Conservation (phyloP, 495 filamentous ascomycete genomes). For the Neurospora sp. region DNA sequence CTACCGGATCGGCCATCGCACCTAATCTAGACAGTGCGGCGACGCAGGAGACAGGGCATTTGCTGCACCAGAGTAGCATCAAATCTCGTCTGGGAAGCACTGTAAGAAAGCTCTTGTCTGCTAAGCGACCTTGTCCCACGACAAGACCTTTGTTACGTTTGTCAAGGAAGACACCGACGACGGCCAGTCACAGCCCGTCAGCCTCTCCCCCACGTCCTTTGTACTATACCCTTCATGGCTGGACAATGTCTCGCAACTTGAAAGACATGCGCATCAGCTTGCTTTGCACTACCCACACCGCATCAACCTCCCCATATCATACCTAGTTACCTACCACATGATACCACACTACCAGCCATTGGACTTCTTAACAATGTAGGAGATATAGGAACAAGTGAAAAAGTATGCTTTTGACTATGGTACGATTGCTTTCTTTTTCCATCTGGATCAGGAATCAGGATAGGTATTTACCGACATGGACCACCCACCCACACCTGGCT, state of each 20-base stretch:
- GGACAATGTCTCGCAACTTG: not conserved
- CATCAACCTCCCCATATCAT: not conserved
- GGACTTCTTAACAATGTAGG: not conserved
- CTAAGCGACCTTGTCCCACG: not conserved
- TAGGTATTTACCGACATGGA: not conserved
- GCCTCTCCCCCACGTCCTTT: not conserved
- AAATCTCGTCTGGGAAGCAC: not conserved
- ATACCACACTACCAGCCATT: not conserved
- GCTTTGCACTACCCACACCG: not conserved
- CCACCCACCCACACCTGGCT: not conserved
- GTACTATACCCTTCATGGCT: not conserved
- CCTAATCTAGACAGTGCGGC: not conserved
- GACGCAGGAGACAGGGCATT: not conserved
- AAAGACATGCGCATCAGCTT: not conserved
- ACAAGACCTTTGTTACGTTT: not conserved
- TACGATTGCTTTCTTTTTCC: not conserved
- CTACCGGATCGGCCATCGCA: not conserved
- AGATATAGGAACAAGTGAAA: not conserved
- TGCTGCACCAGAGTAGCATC: not conserved
- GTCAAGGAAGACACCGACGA: not conserved
- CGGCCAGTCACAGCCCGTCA: not conserved
- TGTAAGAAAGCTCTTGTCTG: not conserved
- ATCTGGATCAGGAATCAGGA: not conserved
- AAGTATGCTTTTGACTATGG: not conserved
- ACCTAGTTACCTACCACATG: not conserved